Percentiles rank a stretch among this genome's conserved stretches.
Evolutionary conservation across 352 stramenopile species (phyloP).

Genomic region (Nothophytophthora sp.): DNA sequence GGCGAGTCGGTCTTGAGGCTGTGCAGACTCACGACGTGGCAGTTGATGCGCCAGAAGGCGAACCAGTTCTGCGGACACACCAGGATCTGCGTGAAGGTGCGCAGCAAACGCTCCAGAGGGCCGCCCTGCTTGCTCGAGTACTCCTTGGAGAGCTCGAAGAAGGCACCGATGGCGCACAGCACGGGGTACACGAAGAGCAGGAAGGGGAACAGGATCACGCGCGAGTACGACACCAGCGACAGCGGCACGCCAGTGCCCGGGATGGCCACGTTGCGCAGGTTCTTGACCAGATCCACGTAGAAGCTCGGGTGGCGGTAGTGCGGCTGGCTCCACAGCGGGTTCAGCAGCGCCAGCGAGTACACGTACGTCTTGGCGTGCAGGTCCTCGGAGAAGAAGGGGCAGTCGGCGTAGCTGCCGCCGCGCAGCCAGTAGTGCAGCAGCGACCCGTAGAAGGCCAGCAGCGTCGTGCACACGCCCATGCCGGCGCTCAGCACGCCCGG

Average conservation of each 20-base stretch:
- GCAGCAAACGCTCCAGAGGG: constrained; percentile 91
- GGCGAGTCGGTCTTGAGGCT: constrained; percentile 91
- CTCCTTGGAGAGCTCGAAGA: constrained; percentile 68
- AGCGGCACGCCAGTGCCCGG: constrained; percentile 96
- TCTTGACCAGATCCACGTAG: constrained; percentile 94
- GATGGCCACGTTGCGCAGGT: constrained; percentile 98
- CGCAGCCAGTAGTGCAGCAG: constrained; percentile 81
- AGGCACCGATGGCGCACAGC: constrained; percentile 80
- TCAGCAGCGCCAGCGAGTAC: constrained; percentile 94
- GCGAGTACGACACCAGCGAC: constrained; percentile 85
- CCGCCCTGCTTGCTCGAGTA: constrained; percentile 62
- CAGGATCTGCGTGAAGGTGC: constrained; percentile 84
- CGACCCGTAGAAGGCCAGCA: constrained; percentile 80
- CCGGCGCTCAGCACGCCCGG: constrained; percentile 28
- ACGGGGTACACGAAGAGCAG: constrained; percentile 89
- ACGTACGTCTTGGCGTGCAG: constrained; percentile 92
- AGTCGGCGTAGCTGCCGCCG: constrained; percentile 70
- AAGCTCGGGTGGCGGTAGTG: constrained; percentile 97
- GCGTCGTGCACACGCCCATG: constrained; percentile 27
- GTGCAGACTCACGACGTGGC: constrained; percentile 94
- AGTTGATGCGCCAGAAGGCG: constrained; percentile 97
- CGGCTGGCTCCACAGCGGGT: constrained; percentile 94
- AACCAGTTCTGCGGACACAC: constrained; percentile 97
- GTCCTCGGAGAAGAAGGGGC: constrained; percentile 78
- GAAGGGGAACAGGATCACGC: constrained; percentile 84